phyloP scores from a whole-genome alignment of 345 rosid species.

The Pelargonium nanum region DNA sequence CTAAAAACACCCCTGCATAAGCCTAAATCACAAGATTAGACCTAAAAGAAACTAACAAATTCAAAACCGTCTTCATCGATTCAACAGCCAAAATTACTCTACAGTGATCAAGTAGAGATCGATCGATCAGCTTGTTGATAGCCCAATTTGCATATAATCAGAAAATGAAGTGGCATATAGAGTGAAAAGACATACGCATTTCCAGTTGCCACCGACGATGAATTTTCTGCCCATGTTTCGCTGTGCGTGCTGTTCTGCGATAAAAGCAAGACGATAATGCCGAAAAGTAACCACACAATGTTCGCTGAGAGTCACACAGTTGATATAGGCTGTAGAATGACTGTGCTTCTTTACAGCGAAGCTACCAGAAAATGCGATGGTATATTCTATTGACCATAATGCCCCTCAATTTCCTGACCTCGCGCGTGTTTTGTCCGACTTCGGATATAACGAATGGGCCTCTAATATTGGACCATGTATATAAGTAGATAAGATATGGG shows the following conservation, averaged over 20 bases:
- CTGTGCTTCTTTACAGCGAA: too few relatives aligned
- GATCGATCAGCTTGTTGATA: neutral
- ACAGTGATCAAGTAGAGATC: neutral
- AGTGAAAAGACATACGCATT: slow-evolving; percentile 40
- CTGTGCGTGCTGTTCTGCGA: slow-evolving; percentile 5
- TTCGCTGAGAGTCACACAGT: neutral
- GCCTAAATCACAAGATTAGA: neutral
- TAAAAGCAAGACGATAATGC: slow-evolving; percentile 12
- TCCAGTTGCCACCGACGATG: slow-evolving; percentile 87
- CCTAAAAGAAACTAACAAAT: neutral
- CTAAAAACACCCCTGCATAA: neutral
- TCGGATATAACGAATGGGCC: too few relatives aligned
- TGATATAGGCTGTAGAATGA: too few relatives aligned
- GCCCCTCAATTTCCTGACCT: too few relatives aligned
- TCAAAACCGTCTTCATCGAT: neutral
- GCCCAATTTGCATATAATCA: neutral
- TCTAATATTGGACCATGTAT: too few relatives aligned
- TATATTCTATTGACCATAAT: too few relatives aligned
- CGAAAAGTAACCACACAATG: neutral
- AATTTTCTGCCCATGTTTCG: slow-evolving; percentile 48
- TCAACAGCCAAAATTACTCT: neutral
- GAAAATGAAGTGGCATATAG: neutral
- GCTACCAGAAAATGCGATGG: too few relatives aligned
- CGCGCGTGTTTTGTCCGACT: too few relatives aligned
- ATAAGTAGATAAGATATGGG: too few relatives aligned